Conservation (phyloP, 2,329 filamentous ascomycete genomes). For the Plenodomus lindquistii region DNA sequence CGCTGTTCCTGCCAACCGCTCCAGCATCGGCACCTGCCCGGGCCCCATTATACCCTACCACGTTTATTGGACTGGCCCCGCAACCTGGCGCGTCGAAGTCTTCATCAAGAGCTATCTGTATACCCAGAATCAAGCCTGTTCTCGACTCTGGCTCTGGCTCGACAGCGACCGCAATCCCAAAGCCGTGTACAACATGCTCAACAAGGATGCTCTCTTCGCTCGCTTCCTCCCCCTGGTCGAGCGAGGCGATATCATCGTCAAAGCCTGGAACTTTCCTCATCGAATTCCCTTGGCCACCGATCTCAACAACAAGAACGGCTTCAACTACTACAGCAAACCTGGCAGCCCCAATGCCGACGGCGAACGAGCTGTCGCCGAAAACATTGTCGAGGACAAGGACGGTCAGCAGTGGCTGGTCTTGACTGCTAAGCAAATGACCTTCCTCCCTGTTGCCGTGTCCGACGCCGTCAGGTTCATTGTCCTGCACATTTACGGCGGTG, state of each 20-base stretch:
- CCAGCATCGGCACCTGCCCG: conserved; percentile 54
- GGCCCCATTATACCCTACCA: conserved; percentile 62
- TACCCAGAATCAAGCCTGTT: conserved; percentile 61
- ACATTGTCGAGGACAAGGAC: conserved; percentile 54
- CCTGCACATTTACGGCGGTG: conserved; percentile 57
- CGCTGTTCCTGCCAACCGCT: conserved; percentile 43
- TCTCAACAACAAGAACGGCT: conserved; percentile 53
- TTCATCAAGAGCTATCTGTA: conserved; percentile 62
- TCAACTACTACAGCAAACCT: conserved; percentile 54
- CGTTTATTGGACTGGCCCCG: conserved; percentile 61
- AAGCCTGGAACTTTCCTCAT: conserved; percentile 58
- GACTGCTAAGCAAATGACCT: conserved; percentile 60
- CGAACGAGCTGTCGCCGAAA: conserved; percentile 54
- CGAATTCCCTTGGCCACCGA: conserved; percentile 57
- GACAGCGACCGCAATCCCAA: conserved; percentile 57
- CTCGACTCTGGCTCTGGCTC: conserved; percentile 58
- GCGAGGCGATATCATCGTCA: conserved; percentile 57
- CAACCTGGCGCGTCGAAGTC: conserved; percentile 60
- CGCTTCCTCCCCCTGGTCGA: conserved; percentile 59
- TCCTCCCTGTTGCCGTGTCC: conserved; percentile 61
- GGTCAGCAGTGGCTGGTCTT: conserved; percentile 59
- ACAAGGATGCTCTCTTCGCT: conserved; percentile 56
- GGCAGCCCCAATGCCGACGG: conserved; percentile 50
- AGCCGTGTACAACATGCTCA: conserved; percentile 57
- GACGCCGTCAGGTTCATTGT: conserved; percentile 61